Conservation (phyloP, 306 rosid species). For the Lablab purpureus region DNA sequence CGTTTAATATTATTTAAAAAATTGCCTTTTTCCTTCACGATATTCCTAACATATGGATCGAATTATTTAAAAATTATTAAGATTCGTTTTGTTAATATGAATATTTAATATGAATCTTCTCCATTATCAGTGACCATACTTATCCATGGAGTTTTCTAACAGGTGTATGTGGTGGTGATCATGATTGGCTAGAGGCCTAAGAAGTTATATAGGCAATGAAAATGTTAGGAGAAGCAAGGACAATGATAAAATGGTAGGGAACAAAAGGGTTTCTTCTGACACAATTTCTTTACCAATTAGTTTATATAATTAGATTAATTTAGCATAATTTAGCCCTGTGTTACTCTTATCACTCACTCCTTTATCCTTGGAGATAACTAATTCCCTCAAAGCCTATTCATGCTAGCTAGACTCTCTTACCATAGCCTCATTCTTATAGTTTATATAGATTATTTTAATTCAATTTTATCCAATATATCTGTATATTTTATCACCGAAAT, state of each 20-base stretch:
- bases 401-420: neutral
- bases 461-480: neutral
- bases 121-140: neutral
- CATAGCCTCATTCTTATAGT: neutral
- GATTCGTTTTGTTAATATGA: neutral
- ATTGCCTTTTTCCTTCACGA: neutral
- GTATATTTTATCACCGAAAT: neutral
- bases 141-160: neutral
- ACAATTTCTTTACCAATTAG: no score
- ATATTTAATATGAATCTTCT: neutral
- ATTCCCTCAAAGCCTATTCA: neutral
- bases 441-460: neutral
- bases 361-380: neutral
- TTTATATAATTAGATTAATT: neutral
- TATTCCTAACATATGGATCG: neutral
- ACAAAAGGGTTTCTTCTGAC: neutral
- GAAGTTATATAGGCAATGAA: constrained; percentile 12
- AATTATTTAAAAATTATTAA: neutral
- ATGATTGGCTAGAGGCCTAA: constrained; percentile 1
- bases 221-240: neutral
- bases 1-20: neutral
- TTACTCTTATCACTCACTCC: neutral
- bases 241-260: neutral
- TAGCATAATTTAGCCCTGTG: neutral
- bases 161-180: neutral